Base-by-base conservation (phyloP, 1,139 yeast genomes). In the Waltiozyma sp. region DNA sequence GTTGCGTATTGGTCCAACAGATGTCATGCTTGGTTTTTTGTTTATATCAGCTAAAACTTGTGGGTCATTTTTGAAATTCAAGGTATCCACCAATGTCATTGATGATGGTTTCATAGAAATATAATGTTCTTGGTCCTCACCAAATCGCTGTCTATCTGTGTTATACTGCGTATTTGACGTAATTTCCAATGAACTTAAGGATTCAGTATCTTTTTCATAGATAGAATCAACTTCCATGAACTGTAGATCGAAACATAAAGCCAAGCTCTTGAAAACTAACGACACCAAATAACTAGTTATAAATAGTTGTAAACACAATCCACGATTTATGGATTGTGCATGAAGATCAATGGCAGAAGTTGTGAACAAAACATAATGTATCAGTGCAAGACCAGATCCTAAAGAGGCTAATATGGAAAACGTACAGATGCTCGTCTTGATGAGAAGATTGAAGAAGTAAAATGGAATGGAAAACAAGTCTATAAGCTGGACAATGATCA, bases 51-150 rank as follows among this genome's bases (percentile, higher is more conserved):
- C 15, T 19, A 28, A n/a, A 9, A 13, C 10, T 28, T 9, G 31
- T 21, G 15, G 26, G 14, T 26, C 11, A 6, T 13, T 9, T 2
- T 19, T 19, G 11, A 31, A 37, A 41, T 40, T 45, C 21, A 38
- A 41, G 34, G 15, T n/a, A 1, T 48, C 56, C 26, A 54, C 56
- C 11, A 54, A 39, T 2, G 58, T 54, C 11, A 51, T 54, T 4
- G 57, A 53, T 2, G 57, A 53, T 3, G 56, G 52, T 43, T 54
- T 54, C 40, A 53, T 26, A 3, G 56, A 49, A 15, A 53, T 44
- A 14, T 41, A 31, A 31, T 48, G 48, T 14, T 41, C 45, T 38
- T 43, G 2, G 43, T 40, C 38, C 9, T 43, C 21, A 8, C 39
- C 40, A 7, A 10, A 15, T 14, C 38, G 26, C 7, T 13, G n/a